Evolutionary conservation across 192 early-diverging fungal genomes (phyloP).

Genomic region (Spizellomyces punctatus): DNA sequence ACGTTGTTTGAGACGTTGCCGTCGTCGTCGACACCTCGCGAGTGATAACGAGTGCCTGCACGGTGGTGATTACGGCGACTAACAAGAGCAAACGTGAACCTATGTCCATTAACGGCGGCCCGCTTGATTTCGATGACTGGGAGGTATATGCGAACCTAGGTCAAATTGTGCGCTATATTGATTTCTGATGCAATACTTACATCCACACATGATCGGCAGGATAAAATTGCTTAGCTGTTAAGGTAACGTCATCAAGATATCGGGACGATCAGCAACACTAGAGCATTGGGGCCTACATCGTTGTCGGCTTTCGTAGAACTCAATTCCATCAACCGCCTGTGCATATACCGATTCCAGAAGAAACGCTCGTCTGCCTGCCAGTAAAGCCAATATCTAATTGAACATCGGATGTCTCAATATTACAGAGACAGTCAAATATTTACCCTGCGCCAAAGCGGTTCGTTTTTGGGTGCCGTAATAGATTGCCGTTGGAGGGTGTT

Average conservation of each 20-base stretch:
- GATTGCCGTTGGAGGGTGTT: slow-evolving; percentile 76
- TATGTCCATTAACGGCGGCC: slow-evolving; percentile 65
- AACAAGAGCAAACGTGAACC: slow-evolving; percentile 79
- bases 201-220: slow-evolving; percentile 90
- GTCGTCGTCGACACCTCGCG: slow-evolving; percentile 86
- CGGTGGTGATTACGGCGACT: slow-evolving; percentile 77
- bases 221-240: slow-evolving; percentile 75
- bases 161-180: background rate
- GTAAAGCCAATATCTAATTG: too few species aligned
- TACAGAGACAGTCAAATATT: background rate
- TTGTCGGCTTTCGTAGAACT: slow-evolving; percentile 41
- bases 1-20: slow-evolving; percentile 97
- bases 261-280: background rate
- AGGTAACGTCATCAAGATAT: background rate
- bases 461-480: slow-evolving; percentile 11
- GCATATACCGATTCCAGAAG: slow-evolving; percentile 80
- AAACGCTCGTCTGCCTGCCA: slow-evolving; percentile 86
- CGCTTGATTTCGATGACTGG: slow-evolving; percentile 65
- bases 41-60: slow-evolving; percentile 86
- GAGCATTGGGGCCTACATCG: slow-evolving; percentile 18
- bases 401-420: too few species aligned
- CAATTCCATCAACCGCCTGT: slow-evolving; percentile 25
- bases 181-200: slow-evolving; percentile 46
- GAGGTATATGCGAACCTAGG: background rate
- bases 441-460: slow-evolving; percentile 15